A percentile compares a stretch with the other conserved stretches of the same genome.
These are phyloP conservation scores for Neopestalotiopsis rosae DNA, from an alignment of 2,329 filamentous ascomycete species.

Conservation along the genomic window DNA sequence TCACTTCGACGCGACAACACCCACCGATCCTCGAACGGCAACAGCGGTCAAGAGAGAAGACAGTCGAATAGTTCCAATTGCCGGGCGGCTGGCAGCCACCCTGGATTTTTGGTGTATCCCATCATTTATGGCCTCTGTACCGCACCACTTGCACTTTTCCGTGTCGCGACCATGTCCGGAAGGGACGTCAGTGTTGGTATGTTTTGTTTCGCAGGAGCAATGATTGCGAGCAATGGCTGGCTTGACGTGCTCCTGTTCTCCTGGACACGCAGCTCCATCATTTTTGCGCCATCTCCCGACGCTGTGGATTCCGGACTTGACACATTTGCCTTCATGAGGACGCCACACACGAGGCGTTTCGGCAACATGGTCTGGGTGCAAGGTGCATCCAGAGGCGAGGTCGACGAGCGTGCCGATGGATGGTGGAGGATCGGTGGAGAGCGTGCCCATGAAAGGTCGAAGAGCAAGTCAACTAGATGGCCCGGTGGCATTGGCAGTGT, in stretches of 20 bases:
- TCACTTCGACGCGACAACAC: conserved; percentile 30
- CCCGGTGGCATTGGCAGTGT: conserved; percentile 16
- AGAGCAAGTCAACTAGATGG: background rate
- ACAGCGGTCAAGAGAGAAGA: background rate
- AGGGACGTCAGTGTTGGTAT: conserved; percentile 55
- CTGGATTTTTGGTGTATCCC: conserved; percentile 70
- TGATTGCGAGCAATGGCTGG: conserved; percentile 60
- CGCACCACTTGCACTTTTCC: conserved; percentile 66
- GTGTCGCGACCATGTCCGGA: conserved; percentile 67
- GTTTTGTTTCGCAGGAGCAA: conserved; percentile 63
- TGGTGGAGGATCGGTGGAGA: conserved; percentile 24
- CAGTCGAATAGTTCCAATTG: background rate
- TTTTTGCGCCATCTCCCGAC: conserved; percentile 13
- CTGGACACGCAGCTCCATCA: conserved; percentile 16
- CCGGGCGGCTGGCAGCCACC: conserved; percentile 39
- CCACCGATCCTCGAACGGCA: background rate
- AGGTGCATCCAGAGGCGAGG: conserved; percentile 23
- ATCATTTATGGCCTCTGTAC: conserved; percentile 74
- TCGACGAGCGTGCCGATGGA: background rate
- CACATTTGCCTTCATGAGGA: conserved; percentile 33
- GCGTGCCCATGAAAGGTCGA: background rate
- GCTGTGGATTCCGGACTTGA: conserved; percentile 5
- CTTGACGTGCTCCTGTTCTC: conserved; percentile 61
- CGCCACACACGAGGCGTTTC: conserved; percentile 28
- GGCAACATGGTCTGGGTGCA: conserved; percentile 39